A percentile compares a stretch with the other conserved stretches of the same genome.
phyloP scores from a whole-genome alignment of 2,329 filamentous ascomycete species.

The Microcyclosporella mali region DNA sequence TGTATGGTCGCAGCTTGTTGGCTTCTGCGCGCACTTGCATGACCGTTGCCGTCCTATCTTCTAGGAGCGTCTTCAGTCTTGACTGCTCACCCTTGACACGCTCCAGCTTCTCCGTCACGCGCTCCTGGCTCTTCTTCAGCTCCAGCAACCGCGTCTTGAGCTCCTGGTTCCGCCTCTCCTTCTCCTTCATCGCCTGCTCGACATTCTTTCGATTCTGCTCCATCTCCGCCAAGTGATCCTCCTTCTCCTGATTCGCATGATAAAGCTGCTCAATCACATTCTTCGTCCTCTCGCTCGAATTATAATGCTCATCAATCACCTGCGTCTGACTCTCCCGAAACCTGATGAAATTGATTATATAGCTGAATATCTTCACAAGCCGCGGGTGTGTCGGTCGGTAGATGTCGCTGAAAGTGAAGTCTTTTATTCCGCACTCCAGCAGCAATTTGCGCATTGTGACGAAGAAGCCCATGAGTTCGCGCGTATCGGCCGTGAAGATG shows the following conservation, averaged over 20 bases:
- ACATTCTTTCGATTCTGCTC: conserved; percentile 71
- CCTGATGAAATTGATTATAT: conserved; percentile 96
- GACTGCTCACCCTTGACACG: conserved; percentile 74
- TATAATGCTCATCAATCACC: conserved; percentile 89
- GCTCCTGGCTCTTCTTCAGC: conserved; percentile 73
- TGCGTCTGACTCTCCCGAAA: conserved; percentile 89
- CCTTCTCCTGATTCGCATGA: conserved; percentile 79
- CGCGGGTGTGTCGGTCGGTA: conserved; percentile 86
- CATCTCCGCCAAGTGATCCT: conserved; percentile 73
- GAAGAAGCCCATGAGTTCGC: conserved; percentile 95
- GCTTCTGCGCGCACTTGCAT: conserved; percentile 75
- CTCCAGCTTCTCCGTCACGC: conserved; percentile 74
- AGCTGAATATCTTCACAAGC: conserved; percentile 90
- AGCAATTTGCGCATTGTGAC: conserved; percentile 73
- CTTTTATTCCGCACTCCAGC: conserved; percentile 78
- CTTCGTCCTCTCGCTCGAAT: conserved; percentile 81
- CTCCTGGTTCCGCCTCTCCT: conserved; percentile 78
- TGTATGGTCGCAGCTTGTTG: conserved; percentile 84
- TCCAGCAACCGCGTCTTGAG: conserved; percentile 77
- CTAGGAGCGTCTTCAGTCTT: conserved; percentile 64
- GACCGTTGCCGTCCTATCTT: conserved; percentile 64
- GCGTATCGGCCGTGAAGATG: conserved; percentile 75
- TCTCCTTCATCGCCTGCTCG: conserved; percentile 75
- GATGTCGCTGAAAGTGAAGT: conserved; percentile 89
- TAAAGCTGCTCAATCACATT: conserved; percentile 80